Conservation (phyloP, 192 early-diverging fungal genomes). For the Haplosporangium gracile region DNA sequence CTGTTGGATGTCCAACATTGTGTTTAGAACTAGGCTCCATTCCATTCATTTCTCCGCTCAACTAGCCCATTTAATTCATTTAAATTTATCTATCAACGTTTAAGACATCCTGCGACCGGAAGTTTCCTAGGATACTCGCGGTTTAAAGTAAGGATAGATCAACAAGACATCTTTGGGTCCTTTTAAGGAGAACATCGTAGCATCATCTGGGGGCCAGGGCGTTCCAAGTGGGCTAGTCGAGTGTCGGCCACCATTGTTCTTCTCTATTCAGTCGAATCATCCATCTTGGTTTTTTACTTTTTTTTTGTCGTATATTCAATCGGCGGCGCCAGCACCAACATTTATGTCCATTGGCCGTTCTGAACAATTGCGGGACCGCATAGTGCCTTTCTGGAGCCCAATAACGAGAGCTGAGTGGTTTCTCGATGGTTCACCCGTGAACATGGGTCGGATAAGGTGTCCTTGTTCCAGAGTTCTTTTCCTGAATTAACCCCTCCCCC, state of each 20-base stretch:
- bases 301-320: neutral
- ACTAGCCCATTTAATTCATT: neutral
- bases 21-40: neutral
- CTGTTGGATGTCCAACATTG: neutral
- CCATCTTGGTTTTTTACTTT: neutral
- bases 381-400: neutral
- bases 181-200: neutral
- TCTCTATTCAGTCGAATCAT: neutral
- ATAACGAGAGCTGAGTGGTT: neutral
- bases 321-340: neutral
- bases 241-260: neutral
- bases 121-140: neutral
- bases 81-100: neutral
- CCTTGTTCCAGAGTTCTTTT: neutral
- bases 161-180: neutral
- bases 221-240: neutral
- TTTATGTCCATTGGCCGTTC: neutral
- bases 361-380: neutral
- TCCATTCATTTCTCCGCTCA: neutral
- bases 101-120: neutral
- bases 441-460: neutral
- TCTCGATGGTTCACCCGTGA: neutral
- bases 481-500: neutral
- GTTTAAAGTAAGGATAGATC: neutral
- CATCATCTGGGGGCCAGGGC: neutral